These are phyloP conservation scores for Melanogaster broomeanus DNA, from an alignment of 768 basidiomycete species.

Conservation along the genomic window DNA sequence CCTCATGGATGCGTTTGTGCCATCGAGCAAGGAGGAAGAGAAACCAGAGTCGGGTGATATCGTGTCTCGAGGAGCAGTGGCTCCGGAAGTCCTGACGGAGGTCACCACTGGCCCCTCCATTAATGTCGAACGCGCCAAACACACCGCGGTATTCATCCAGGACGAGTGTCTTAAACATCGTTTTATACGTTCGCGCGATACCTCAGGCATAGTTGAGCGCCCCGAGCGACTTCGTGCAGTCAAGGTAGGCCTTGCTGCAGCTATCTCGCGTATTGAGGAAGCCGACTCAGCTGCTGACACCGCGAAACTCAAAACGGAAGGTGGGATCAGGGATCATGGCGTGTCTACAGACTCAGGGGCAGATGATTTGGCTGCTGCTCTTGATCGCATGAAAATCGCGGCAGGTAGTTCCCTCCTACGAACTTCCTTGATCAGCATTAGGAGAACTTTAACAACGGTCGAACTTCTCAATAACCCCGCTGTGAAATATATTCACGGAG, in stretches of 20 bases:
- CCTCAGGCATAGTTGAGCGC: constrained; percentile 81
- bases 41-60: background rate
- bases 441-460: constrained; percentile 53
- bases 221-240: constrained; percentile 89
- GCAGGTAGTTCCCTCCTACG: constrained; percentile 18
- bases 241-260: constrained; percentile 78
- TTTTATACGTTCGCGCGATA: constrained; percentile 77
- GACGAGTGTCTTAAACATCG: constrained; percentile 72
- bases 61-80: background rate
- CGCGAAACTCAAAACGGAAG: background rate
- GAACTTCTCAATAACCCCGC: constrained; percentile 62
- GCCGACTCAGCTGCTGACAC: background rate
- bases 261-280: constrained; percentile 69
- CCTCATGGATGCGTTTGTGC: background rate
- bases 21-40: background rate
- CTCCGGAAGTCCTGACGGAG: background rate
- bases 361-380: constrained; percentile 48
- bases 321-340: background rate
- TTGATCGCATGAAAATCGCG: constrained; percentile 45
- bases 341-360: constrained; percentile 14
- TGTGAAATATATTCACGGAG: constrained; percentile 74
- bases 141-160: constrained; percentile 52
- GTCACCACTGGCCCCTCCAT: background rate
- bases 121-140: constrained; percentile 5
- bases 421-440: constrained; percentile 41